phyloP scores from a whole-genome alignment of 805 yeast genomes.

The Yarrowia osloensis region DNA sequence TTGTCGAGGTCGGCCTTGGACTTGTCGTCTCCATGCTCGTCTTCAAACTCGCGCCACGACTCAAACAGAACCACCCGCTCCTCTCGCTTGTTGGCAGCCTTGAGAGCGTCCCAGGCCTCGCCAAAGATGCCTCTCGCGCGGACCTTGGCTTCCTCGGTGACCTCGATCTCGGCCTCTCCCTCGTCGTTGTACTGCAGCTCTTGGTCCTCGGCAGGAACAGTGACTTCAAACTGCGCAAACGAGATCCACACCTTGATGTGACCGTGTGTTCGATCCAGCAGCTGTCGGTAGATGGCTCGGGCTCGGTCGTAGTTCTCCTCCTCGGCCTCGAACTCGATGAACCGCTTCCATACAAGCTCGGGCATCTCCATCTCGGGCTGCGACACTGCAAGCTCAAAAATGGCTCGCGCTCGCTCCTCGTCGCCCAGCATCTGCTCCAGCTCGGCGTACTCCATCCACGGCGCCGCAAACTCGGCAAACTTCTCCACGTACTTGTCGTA shows the following conservation, averaged over 20 bases:
- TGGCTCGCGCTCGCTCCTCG: constrained; percentile 61
- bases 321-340: constrained; percentile 64
- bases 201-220: constrained; percentile 48
- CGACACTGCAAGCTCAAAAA: constrained; percentile 56
- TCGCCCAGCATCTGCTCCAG: constrained; percentile 73
- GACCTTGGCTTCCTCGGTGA: constrained; percentile 53
- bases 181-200: constrained; percentile 52
- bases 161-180: constrained; percentile 51
- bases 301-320: constrained; percentile 59
- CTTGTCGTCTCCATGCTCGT: constrained; percentile 55
- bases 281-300: constrained; percentile 51
- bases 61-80: constrained; percentile 58
- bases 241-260: constrained; percentile 58
- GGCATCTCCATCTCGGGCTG: constrained; percentile 39
- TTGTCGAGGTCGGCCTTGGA: constrained; percentile 44
- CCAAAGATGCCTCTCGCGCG: constrained; percentile 60
- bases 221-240: constrained; percentile 69
- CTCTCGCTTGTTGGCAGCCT: constrained; percentile 43
- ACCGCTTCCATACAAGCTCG: constrained; percentile 45
- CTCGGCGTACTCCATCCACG: constrained; percentile 66
- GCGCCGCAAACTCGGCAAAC: constrained; percentile 46
- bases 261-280: constrained; percentile 42
- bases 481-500: constrained; percentile 66
- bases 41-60: constrained; percentile 66
- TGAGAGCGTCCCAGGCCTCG: constrained; percentile 52